Evolutionary conservation across 495 filamentous ascomycete species (phyloP), one percentile per base, ranked within the genome.

Genomic region (Clohesyomyces aquaticus): DNA sequence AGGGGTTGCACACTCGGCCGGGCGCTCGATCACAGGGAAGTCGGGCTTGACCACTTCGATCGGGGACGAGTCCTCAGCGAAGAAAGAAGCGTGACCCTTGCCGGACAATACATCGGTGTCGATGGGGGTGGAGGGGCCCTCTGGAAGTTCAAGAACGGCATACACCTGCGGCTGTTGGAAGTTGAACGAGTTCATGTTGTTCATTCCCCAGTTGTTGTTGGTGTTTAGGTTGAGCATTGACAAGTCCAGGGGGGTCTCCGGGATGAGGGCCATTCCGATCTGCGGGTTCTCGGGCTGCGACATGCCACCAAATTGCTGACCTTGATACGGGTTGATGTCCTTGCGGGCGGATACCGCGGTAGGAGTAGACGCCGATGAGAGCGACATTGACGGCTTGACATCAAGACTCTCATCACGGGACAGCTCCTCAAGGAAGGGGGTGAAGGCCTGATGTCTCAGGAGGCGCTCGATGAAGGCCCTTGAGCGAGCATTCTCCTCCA

Each of bases 401-500:
- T 66, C 41, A 22, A 69, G 46, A 23, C 50, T 46, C 49, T 67
- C 72, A 70, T 69, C 29, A 72, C 47, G 23, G 73, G 65, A 14
- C 59, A 94, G 79, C 23, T 90, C 85, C 56, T 91, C 84, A 51
- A 98, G 78, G 75, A 94, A 94, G 12, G 58, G 81, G 11, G 86
- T 87, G 77, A 97, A 96, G 1, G 90, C 83, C n/a, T 90, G 84
- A 28, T 92, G 92, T n/a, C 85, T 85, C 41, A 97, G 80, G 28
- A 97, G 86, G 78, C 88, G 90, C 69, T 87, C 87, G 51, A 88
- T 91, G 55, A 96, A 82, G 57, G 88, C 86, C 19, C 84, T 85
- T 43, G 91, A 81, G 56, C 89, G 89, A 58, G 82, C 80, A 76
- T 95, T 96, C 77, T 96, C 91, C 42, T 92, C 87, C 65, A 81